Percentiles rank a stretch among this genome's conserved stretches.
Conservation (phyloP, 1,284 basidiomycete genomes). For the Ceratobasidium sp. region DNA sequence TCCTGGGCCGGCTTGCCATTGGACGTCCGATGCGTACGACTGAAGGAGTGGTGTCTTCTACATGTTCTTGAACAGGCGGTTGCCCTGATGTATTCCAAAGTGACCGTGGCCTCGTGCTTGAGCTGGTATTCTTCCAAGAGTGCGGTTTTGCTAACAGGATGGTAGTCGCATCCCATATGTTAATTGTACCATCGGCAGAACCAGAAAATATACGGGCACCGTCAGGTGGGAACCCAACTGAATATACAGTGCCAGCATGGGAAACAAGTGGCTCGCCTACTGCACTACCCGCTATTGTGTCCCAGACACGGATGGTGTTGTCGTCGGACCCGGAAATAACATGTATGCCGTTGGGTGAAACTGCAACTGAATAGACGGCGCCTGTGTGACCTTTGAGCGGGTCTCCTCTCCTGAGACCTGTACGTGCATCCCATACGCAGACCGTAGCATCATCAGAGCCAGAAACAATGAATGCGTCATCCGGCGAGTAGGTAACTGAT, state of each 20-base stretch:
- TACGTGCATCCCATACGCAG: background rate
- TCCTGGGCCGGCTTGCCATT: too few relatives aligned
- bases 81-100: too few relatives aligned
- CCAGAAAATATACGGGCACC: too few relatives aligned
- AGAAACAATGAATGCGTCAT: slow-evolving; percentile 10
- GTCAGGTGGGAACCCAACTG: slow-evolving; percentile 9
- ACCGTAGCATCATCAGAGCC: slow-evolving; percentile 9
- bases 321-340: slow-evolving; percentile 31
- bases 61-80: too few relatives aligned
- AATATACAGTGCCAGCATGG: slow-evolving; percentile 26
- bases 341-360: slow-evolving; percentile 34
- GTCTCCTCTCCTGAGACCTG: background rate
- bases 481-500: slow-evolving; percentile 17
- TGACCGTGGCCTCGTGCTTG: too few relatives aligned
- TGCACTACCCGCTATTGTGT: background rate
- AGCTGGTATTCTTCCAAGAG: too few relatives aligned
- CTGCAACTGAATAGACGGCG: background rate
- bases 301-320: slow-evolving; percentile 36
- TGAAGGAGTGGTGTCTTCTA: too few relatives aligned
- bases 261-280: slow-evolving; percentile 8
- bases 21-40: too few relatives aligned
- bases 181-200: background rate
- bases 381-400: background rate
- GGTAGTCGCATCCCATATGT: slow-evolving; percentile 23
- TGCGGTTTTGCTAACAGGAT: too few relatives aligned